phyloP scores from a whole-genome alignment of 2,329 filamentous ascomycete species.

The Samsoniella hepiali region DNA sequence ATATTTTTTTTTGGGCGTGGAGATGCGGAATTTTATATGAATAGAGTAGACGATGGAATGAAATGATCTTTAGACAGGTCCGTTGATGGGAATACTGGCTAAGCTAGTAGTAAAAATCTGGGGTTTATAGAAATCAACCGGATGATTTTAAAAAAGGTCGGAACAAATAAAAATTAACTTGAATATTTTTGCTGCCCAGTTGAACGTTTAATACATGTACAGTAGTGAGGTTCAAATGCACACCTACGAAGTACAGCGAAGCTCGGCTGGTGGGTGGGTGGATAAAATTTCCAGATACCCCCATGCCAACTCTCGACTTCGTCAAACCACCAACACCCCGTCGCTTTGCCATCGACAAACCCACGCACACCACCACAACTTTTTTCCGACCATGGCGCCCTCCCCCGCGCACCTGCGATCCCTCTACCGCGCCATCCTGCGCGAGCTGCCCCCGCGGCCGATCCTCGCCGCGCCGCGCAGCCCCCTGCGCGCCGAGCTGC shows the following conservation, averaged over 20 bases:
- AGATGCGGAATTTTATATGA: background rate
- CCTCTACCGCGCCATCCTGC: constrained; percentile 83
- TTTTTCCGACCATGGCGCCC: constrained; percentile 30
- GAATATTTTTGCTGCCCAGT: no score
- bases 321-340: background rate
- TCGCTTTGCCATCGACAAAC: background rate
- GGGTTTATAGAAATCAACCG: no score
- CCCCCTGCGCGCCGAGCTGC: constrained; percentile 67
- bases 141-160: no score
- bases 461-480: constrained; percentile 57
- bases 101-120: background rate
- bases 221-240: no score
- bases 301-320: background rate
- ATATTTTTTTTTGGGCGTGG: no score
- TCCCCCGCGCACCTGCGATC: constrained; percentile 59
- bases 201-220: no score
- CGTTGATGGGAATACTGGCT: background rate
- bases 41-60: background rate
- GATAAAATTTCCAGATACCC: constrained; percentile 9
- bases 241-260: no score
- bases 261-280: background rate
- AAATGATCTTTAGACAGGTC: background rate
- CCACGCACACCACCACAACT: background rate
- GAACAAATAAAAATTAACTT: no score
- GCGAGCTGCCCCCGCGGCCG: constrained; percentile 76